Base-by-base conservation (phyloP, 257 asterid genomes). In the Verbascum thapsus region DNA sequence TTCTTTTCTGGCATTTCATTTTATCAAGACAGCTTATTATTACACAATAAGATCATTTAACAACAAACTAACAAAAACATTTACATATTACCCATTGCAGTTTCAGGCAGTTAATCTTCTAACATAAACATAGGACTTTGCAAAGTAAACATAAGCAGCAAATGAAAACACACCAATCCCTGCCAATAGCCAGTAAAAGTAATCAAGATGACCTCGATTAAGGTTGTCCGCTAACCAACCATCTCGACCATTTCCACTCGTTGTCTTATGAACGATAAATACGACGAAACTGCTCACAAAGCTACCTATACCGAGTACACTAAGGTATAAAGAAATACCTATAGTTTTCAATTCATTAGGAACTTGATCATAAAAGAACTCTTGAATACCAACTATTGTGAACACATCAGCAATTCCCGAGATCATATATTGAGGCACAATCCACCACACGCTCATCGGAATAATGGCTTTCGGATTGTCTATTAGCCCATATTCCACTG, bases 381-480 rank as follows among this genome's bases (percentile, higher is more conserved):
- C 81, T 20, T 81, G 82, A 37, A 83, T 52, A 30, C 87, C 90
- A 30, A 78, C 65, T 58, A 59, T 4, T 0, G 74, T 19, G 47
- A 79, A 81, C 0, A 63, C 67, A 39, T 84, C 80, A 0, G 84
- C 67, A 12, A 68, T 15, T 9, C 84, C 86, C 1, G 17, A 71
- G 5, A 81, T 8, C 39, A 70, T 3, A 37, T 77, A 70, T 23
- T 84, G 90, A 0, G 83, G 94, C 0, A 66, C 73, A 53, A 85
- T 37, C 89, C 89, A 85, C 78, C 85, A 80, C 47, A 78, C 74
- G 41, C 78, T 74, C 85, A 85, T 76, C n/a, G 87, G 92, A 8
- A 85, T 37, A 1, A 39, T 40, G 17, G 70, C 72, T 6, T 44
- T 34, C 1, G 86, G 84, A 22, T 0, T 5, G 8, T 79, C 76